These are phyloP conservation scores for Flaveria brownii DNA, from an alignment of 129 eudicot genomes.

Conservation along the genomic window DNA sequence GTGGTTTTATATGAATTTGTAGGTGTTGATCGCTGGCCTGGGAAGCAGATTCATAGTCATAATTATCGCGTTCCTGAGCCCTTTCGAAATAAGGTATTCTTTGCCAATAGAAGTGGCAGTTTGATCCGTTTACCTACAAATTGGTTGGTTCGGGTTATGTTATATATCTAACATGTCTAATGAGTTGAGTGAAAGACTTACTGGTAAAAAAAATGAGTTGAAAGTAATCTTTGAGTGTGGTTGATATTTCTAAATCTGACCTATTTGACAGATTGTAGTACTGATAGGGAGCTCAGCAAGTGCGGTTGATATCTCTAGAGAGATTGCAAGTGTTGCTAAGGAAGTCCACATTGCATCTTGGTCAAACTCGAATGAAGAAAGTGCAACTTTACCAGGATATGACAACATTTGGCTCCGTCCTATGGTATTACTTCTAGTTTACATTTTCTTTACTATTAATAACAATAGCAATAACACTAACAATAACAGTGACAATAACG, in stretches of 20 bases:
- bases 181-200: not conserved
- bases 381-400: constrained; percentile 51
- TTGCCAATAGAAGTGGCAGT: not conserved
- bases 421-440: constrained; percentile 51
- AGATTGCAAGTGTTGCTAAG: constrained; percentile 67
- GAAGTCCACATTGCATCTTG: constrained; percentile 87
- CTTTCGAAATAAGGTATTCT: constrained; percentile 58
- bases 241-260: not conserved
- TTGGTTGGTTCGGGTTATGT: constrained; percentile 7
- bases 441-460: not conserved
- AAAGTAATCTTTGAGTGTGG: not conserved
- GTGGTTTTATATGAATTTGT: constrained; percentile 13
- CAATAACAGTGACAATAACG: not conserved
- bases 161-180: not conserved
- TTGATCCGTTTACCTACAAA: not conserved
- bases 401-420: constrained; percentile 79
- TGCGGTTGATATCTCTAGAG: constrained; percentile 88
- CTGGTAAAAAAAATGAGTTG: not conserved
- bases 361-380: constrained; percentile 38
- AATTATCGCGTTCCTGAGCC: constrained; percentile 88
- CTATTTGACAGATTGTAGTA: constrained; percentile 64
- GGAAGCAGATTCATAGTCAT: constrained; percentile 91
- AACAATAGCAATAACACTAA: not conserved
- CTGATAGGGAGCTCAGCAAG: constrained; percentile 84
- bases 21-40: constrained; percentile 90